phyloP scores from a whole-genome alignment of 2,329 filamentous ascomycete genomes.

The Cladosporium sp. region DNA sequence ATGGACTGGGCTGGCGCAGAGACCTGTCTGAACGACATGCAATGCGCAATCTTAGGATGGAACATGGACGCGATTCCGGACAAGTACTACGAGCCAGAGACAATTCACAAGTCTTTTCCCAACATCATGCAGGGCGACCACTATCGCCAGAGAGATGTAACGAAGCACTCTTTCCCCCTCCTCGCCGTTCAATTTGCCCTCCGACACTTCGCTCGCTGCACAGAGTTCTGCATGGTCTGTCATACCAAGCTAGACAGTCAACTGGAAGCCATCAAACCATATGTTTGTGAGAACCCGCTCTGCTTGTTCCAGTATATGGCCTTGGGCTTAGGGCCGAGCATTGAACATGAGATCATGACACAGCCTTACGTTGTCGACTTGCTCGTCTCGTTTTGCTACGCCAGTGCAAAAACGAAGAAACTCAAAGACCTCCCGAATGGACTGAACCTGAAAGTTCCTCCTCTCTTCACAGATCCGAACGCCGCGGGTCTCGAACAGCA shows the following conservation, averaged over 20 bases:
- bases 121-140: constrained; percentile 49
- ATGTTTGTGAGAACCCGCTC: constrained; percentile 68
- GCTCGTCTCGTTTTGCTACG: constrained; percentile 76
- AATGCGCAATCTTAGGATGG: constrained; percentile 30
- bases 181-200: constrained; percentile 70
- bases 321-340: constrained; percentile 77
- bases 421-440: constrained; percentile 56
- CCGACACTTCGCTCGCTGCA: constrained; percentile 73
- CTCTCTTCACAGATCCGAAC: constrained; percentile 13
- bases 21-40: constrained; percentile 47
- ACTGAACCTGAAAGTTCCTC: constrained; percentile 52
- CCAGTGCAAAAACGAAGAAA: constrained; percentile 42
- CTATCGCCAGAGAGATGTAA: constrained; percentile 30
- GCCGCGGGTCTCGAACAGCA: no score
- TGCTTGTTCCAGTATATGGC: constrained; percentile 87
- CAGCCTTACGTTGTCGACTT: constrained; percentile 83
- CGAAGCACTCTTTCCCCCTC: constrained; percentile 49
- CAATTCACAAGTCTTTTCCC: constrained; percentile 36
- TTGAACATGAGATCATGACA: constrained; percentile 77
- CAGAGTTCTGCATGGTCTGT: constrained; percentile 83
- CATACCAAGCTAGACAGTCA: constrained; percentile 62
- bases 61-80: constrained; percentile 30
- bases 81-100: constrained; percentile 34
- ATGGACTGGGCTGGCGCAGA: constrained; percentile 69
- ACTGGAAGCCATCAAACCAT: constrained; percentile 68